Evolutionary conservation across 495 filamentous ascomycete genomes (phyloP).

Genomic region (Aspergillus indologenus): DNA sequence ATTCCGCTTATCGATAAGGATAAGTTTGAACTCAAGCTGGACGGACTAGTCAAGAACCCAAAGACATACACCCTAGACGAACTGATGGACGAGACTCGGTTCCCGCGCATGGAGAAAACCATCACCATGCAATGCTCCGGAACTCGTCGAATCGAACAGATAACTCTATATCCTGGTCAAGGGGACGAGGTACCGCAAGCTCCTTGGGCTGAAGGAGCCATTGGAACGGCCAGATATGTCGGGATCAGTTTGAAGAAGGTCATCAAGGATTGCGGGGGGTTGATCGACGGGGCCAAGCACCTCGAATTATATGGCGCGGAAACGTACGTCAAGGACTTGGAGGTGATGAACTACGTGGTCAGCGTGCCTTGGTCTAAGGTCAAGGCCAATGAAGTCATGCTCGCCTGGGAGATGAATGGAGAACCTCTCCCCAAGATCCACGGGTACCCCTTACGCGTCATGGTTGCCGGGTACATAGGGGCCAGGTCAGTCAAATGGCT

Average conservation of each 20-base stretch:
- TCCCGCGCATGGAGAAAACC: constrained; percentile 52
- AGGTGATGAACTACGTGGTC: constrained; percentile 61
- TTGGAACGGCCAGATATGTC: constrained; percentile 59
- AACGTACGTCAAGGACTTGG: constrained; percentile 63
- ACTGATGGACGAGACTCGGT: constrained; percentile 52
- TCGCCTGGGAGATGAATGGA: constrained; percentile 71
- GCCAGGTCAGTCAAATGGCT: constrained; percentile 45
- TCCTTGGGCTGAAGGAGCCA: constrained; percentile 65
- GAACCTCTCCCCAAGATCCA: constrained; percentile 63
- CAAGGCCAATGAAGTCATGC: constrained; percentile 60
- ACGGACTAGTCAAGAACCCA: constrained; percentile 55
- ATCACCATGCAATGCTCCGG: constrained; percentile 67
- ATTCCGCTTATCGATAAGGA: constrained; percentile 59
- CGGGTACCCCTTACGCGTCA: constrained; percentile 58
- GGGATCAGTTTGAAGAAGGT: constrained; percentile 64
- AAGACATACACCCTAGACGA: constrained; percentile 53
- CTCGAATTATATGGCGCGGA: constrained; percentile 64
- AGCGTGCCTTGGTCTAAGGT: constrained; percentile 64
- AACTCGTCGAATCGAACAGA: constrained; percentile 67
- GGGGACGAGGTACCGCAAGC: constrained; percentile 68
- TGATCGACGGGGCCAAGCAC: constrained; percentile 53
- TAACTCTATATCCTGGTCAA: constrained; percentile 58
- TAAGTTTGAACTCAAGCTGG: constrained; percentile 49
- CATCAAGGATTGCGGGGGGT: constrained; percentile 63
- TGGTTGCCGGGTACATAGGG: constrained; percentile 62